Evolutionary conservation across 1,284 basidiomycete species (phyloP).

Genomic region (Cryptococcus sp.): DNA sequence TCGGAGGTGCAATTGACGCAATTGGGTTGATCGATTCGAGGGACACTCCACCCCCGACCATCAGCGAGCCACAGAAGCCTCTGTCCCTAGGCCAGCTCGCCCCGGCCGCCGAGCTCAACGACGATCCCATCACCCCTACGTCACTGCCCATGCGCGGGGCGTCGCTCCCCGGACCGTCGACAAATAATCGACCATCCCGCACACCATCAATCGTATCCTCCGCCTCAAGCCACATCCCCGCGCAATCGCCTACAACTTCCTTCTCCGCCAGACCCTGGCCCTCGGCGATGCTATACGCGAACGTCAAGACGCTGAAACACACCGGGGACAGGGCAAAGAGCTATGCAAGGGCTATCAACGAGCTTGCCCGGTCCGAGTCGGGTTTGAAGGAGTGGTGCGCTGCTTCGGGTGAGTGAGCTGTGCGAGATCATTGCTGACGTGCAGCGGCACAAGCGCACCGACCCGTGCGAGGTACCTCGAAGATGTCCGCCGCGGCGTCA

Average conservation of each 20-base stretch:
- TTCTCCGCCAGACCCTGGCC: conserved; percentile 61
- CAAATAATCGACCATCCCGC: conserved; percentile 6
- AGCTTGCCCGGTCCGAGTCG: conserved; percentile 72
- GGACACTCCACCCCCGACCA: conserved; percentile 39
- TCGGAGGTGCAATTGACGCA: conserved; percentile 52
- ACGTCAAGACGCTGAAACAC: conserved; percentile 64
- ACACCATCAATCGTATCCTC: conserved; percentile 34
- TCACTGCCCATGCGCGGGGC: conserved; percentile 50
- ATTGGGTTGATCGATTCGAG: conserved; percentile 45
- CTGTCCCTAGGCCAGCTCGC: conserved; percentile 33
- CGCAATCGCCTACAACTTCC: conserved; percentile 10
- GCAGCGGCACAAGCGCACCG: conserved; percentile 16
- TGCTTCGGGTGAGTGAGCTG: conserved; percentile 59
- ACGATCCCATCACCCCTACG: conserved; percentile 34
- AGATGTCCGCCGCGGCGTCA: conserved; percentile 8
- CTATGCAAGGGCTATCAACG: conserved; percentile 82
- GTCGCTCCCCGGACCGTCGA: conserved; percentile 15
- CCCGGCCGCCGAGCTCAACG: conserved; percentile 59
- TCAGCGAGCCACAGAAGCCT: conserved; percentile 27
- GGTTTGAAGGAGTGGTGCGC: conserved; percentile 76
- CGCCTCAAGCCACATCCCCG: conserved; percentile 6
- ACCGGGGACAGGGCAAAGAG: conserved; percentile 70
- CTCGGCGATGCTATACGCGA: conserved; percentile 70
- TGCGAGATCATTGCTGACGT: background rate
- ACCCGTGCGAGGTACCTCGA: conserved; percentile 8